These are phyloP conservation scores for Aspergillus bombycis DNA, from an alignment of 2,329 filamentous ascomycete genomes.

Conservation along the genomic window DNA sequence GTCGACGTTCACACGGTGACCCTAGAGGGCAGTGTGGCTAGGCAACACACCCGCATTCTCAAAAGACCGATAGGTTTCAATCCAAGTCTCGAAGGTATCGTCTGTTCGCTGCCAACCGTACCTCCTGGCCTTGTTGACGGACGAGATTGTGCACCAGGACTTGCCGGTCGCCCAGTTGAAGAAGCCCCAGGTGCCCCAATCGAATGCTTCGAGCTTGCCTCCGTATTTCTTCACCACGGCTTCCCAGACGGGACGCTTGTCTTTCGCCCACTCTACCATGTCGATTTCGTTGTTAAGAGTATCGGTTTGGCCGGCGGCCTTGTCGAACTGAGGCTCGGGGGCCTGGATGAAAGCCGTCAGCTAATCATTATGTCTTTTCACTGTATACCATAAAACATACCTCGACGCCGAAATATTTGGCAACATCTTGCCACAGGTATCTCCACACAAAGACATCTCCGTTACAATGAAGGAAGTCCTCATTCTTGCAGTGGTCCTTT, in stretches of 20 bases:
- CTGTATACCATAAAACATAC: neutral
- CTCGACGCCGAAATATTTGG: conserved; percentile 27
- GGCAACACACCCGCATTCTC: conserved; percentile 27
- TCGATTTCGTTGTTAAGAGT: conserved; percentile 22
- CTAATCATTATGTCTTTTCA: neutral
- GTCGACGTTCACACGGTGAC: neutral
- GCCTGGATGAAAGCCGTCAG: neutral
- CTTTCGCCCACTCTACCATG: conserved; percentile 29
- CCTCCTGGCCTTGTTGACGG: conserved; percentile 27
- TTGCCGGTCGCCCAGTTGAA: conserved; percentile 28
- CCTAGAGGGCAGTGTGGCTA: conserved; percentile 1
- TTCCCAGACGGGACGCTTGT: conserved; percentile 27
- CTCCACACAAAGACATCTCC: conserved; percentile 34
- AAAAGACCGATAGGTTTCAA: conserved; percentile 28
- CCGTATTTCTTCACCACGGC: conserved; percentile 25
- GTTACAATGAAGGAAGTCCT: conserved; percentile 33
- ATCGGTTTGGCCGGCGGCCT: conserved; percentile 15
- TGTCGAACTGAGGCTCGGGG: conserved; percentile 20
- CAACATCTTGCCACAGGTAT: conserved; percentile 27
- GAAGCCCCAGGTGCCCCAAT: conserved; percentile 31
- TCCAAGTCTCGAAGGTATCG: conserved; percentile 25
- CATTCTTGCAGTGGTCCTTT: conserved; percentile 24
- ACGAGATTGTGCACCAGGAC: conserved; percentile 26
- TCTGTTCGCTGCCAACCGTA: conserved; percentile 26
- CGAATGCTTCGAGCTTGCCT: conserved; percentile 26